A percentile compares a stretch with the other conserved stretches of the same genome.
These are phyloP conservation scores for Saururus chinensis DNA, from an alignment of 164 flowering plant genomes.

Conservation along the genomic window DNA sequence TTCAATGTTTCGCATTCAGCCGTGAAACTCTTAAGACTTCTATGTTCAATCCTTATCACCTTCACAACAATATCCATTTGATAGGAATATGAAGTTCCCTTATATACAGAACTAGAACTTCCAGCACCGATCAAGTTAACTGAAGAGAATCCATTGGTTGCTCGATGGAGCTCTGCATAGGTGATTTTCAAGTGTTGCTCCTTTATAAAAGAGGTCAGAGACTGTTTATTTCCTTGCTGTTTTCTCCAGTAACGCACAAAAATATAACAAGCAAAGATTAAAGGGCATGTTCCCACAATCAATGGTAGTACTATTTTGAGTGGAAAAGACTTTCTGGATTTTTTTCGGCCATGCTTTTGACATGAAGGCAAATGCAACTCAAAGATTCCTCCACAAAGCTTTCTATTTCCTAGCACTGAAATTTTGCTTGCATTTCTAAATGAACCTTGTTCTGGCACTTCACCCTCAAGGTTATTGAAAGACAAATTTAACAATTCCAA, in stretches of 20 bases:
- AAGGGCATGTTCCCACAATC: background rate
- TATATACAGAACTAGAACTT: slow-evolving; percentile 5
- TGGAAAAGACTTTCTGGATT: background rate
- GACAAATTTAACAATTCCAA: slow-evolving; percentile 1
- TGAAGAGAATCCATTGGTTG: background rate
- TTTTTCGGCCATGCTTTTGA: background rate
- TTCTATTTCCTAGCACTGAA: slow-evolving; percentile 1
- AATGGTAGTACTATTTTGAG: background rate
- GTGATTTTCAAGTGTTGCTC: background rate
- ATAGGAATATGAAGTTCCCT: background rate
- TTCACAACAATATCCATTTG: slow-evolving; percentile 1
- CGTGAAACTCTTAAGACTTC: slow-evolving; percentile 15
- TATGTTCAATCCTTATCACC: slow-evolving; percentile 13
- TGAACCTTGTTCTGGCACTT: background rate
- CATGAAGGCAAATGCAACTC: slow-evolving; percentile 20
- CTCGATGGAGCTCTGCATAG: background rate
- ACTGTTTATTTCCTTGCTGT: background rate
- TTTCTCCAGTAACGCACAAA: background rate
- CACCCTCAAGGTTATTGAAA: slow-evolving; percentile 3
- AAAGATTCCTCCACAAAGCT: slow-evolving; percentile 13
- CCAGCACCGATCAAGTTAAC: slow-evolving; percentile 5
- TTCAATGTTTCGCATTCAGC: slow-evolving; percentile 26
- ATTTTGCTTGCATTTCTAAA: background rate
- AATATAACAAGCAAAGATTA: background rate
- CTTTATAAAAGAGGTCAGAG: background rate